phyloP scores from a whole-genome alignment of 305 asterid genomes.

The Vinca major region DNA sequence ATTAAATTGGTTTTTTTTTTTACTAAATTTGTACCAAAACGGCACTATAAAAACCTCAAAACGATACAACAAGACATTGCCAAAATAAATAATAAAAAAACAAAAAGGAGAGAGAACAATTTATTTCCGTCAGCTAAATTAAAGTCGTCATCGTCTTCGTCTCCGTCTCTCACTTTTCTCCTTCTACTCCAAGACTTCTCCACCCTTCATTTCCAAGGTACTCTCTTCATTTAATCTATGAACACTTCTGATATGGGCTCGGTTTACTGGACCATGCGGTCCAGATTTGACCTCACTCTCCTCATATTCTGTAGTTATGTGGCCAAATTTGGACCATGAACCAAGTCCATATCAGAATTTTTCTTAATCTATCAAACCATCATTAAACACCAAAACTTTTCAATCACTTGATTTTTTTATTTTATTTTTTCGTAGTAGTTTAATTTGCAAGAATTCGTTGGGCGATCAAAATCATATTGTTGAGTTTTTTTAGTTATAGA shows the following conservation, averaged over 20 bases:
- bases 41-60: no score
- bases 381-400: no score
- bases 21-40: no score
- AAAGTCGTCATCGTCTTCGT: neutral
- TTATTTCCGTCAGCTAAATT: neutral
- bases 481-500: neutral
- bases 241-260: no score
- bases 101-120: neutral
- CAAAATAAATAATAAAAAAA: no score
- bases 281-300: no score
- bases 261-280: no score
- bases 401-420: neutral
- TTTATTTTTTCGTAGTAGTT: neutral
- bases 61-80: no score
- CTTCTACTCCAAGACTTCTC: constrained; percentile 9
- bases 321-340: no score
- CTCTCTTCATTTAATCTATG: neutral
- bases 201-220: constrained; percentile 7
- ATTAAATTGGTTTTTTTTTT: no score
- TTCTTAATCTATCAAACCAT: neutral
- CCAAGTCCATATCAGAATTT: no score
- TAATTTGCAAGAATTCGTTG: neutral
- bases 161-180: neutral
- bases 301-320: no score
- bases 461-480: neutral